phyloP scores from a whole-genome alignment of 2,329 filamentous ascomycete genomes.

The Fusarium torreyae region DNA sequence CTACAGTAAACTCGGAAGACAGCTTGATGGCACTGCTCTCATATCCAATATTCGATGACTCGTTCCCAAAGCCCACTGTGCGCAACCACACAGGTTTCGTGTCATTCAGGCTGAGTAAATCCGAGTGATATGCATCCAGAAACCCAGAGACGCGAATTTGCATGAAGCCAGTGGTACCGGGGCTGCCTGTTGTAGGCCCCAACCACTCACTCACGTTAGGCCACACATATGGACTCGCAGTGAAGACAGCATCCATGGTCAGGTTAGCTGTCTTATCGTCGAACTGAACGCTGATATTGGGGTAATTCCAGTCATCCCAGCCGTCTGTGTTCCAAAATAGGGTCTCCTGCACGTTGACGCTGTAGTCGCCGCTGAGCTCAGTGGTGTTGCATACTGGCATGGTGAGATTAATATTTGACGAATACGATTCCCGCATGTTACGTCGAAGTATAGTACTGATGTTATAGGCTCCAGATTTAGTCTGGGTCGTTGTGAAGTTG shows the following conservation, averaged over 20 bases:
- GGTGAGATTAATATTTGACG: not conserved
- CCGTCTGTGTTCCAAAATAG: not conserved
- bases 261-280: slow-evolving; percentile 15
- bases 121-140: slow-evolving; percentile 10
- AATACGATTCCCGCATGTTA: accelerated
- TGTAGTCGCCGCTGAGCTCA: not conserved
- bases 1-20: accelerated
- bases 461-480: not conserved
- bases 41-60: slow-evolving; percentile 12
- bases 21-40: not conserved
- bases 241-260: not conserved
- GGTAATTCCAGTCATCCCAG: slow-evolving; percentile 9
- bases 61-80: slow-evolving; percentile 11
- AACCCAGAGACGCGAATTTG: not conserved
- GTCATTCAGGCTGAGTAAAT: not conserved
- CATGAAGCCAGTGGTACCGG: not conserved
- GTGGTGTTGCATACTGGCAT: slow-evolving; percentile 17
- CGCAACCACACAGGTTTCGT: not conserved
- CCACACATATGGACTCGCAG: not conserved
- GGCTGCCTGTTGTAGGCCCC: not conserved
- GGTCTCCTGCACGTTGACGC: accelerated
- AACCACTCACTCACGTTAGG: not conserved
- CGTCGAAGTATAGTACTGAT: not conserved
- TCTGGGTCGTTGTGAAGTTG: slow-evolving; percentile 9
- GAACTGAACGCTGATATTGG: not conserved